Evolutionary conservation across 441 rosid species (phyloP).

Genomic region (Euphorbia corollata): DNA sequence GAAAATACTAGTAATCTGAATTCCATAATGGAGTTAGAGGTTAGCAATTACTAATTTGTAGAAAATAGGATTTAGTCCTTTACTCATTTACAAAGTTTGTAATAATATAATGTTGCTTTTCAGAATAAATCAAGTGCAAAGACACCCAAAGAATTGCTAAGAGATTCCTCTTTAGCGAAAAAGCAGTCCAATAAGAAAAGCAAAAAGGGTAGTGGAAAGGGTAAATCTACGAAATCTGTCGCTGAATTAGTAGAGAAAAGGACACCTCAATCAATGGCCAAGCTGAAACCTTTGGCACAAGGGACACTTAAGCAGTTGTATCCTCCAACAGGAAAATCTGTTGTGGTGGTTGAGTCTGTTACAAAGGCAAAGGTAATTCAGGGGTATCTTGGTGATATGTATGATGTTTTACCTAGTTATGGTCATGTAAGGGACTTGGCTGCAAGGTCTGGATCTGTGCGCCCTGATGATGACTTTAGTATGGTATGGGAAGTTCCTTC

Average conservation of each 20-base stretch:
- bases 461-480: slow-evolving; percentile 94
- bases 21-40: slow-evolving; percentile 35
- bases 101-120: slow-evolving; percentile 32
- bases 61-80: slow-evolving; percentile 15
- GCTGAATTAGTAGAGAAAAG: slow-evolving; percentile 30
- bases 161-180: slow-evolving; percentile 36
- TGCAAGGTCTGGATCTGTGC: slow-evolving; percentile 92
- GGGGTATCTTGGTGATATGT: slow-evolving; percentile 83
- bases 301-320: slow-evolving; percentile 47
- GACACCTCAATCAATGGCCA: slow-evolving; percentile 32
- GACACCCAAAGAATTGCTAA: slow-evolving; percentile 22
- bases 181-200: slow-evolving; percentile 33
- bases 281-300: slow-evolving; percentile 33
- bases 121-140: slow-evolving; percentile 34
- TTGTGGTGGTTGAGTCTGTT: slow-evolving; percentile 83
- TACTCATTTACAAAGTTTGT: slow-evolving; percentile 16
- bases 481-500: slow-evolving; percentile 99
- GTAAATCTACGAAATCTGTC: slow-evolving; percentile 30
- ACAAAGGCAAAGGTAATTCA: slow-evolving; percentile 91
- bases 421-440: slow-evolving; percentile 98
- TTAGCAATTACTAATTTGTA: slow-evolving; percentile 22
- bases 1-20: slow-evolving; percentile 21
- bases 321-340: slow-evolving; percentile 81
- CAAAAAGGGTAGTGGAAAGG: slow-evolving; percentile 27
- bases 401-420: slow-evolving; percentile 86